These are phyloP conservation scores for Volvox africanus DNA, from an alignment of 139 green algal genomes.

Conservation along the genomic window DNA sequence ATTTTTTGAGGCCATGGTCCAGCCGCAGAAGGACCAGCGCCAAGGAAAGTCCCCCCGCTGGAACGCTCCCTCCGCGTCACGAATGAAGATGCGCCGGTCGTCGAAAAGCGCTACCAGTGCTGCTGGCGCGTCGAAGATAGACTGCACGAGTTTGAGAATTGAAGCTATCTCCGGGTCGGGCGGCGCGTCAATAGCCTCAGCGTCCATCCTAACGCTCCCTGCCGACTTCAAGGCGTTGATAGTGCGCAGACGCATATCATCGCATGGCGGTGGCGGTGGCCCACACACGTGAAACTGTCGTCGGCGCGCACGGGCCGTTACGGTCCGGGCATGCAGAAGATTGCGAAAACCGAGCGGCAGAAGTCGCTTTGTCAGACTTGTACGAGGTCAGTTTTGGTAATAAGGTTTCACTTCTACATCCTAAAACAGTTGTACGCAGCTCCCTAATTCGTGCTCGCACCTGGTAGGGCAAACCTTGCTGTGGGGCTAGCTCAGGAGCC, in stretches of 20 bases:
- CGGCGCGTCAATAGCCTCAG: constrained; percentile 39
- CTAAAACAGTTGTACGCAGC: neutral
- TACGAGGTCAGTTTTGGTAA: neutral
- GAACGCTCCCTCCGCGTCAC: constrained; percentile 46
- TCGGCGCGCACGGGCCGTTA: neutral
- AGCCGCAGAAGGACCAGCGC: constrained; percentile 75
- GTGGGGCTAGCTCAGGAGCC: neutral
- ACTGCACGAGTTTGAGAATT: constrained; percentile 55
- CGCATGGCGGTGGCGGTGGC: constrained; percentile 48
- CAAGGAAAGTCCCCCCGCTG: constrained; percentile 59
- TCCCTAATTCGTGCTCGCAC: neutral
- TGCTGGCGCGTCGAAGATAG: constrained; percentile 51
- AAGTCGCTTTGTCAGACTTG: neutral
- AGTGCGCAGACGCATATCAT: constrained; percentile 41
- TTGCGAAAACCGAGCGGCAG: too few relatives aligned
- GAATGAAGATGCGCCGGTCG: constrained; percentile 56
- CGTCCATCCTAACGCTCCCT: constrained; percentile 18
- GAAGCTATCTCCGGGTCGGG: constrained; percentile 54
- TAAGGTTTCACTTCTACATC: neutral
- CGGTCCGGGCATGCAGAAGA: neutral
- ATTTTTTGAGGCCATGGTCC: constrained; percentile 73
- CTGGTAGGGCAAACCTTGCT: constrained; percentile 32
- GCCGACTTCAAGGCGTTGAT: constrained; percentile 24
- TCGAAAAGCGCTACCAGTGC: constrained; percentile 54
- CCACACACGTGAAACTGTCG: constrained; percentile 45